Evolutionary conservation across 148 eudicot species (phyloP), one percentile per base, ranked within the genome.

Genomic region (Mesembryanthemum crystallinum): DNA sequence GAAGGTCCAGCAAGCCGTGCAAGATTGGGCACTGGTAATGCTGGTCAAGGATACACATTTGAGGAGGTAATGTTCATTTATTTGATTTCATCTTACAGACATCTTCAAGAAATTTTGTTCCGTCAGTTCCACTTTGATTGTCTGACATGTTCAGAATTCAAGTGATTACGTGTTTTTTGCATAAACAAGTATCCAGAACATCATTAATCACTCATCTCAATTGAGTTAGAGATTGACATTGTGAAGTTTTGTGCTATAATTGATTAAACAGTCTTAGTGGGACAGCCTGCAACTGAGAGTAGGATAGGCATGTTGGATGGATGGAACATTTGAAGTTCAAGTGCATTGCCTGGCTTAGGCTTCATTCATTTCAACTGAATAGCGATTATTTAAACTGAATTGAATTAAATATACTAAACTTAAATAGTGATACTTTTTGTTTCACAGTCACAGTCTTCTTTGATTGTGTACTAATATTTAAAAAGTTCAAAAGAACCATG

Each of bases 41-140:
- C 98, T 85, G 97, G 98, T 82, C 97, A 90, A 88, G 99, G 98
- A 51, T 95, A 95, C 87, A 89, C 99, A 70, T 95, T 81, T 87
- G 99, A 95, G 52, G 96, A 95, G 97, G 99, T 92, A 82, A 73
- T 64, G 15, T 5, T 64, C 8, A 45, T n/a, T 33, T 69, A 13
- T n/a, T 10, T 32, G 35, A 3, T 25, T 23, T 9, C 52, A 45
- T 52, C 35, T n/a, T 28, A 32, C 60, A 45, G 37, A 62, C 17
- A 29, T 57, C 67, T 60, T 77, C 21, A 23, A 52, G 23, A 54
- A 10, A 10, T 52, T 52, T 8, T 47, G 52, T 15, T 47, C 52
- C 52, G 3, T 47, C 18, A 14, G n/a, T 12, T 47, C 14, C 12
- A 12, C 14, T 47, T 8, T 47, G 8, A 14, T 47, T 5, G 18